Conservation (phyloP, 345 rosid species). For the Ceriops zippeliana region DNA sequence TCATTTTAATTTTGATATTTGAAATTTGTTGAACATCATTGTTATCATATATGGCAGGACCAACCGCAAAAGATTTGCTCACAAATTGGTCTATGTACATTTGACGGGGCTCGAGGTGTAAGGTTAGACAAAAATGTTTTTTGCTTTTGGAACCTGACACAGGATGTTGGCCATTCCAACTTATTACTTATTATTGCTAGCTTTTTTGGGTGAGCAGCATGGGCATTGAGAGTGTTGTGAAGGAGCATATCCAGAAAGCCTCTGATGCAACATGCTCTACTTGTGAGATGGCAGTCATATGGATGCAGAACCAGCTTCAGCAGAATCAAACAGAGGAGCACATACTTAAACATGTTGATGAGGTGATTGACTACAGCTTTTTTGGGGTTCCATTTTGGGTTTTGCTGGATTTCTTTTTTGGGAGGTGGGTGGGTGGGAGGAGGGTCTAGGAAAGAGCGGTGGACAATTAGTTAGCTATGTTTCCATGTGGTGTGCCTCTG, state of each 20-base stretch:
- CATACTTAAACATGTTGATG: constrained; percentile 65
- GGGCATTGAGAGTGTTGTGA: constrained; percentile 64
- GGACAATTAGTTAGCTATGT: not conserved
- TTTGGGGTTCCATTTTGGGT: too few relatives aligned
- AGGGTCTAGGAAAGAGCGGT: too few relatives aligned
- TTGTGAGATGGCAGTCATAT: constrained; percentile 90
- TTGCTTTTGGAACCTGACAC: not conserved
- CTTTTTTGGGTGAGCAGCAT: constrained; percentile 35
- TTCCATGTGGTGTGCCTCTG: not conserved
- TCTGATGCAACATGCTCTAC: constrained; percentile 58
- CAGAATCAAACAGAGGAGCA: constrained; percentile 66
- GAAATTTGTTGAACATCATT: constrained; percentile 1
- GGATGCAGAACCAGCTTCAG: constrained; percentile 78
- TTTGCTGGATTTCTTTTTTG: too few relatives aligned
- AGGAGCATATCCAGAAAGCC: constrained; percentile 40
- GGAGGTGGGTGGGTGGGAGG: not conserved
- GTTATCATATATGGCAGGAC: constrained; percentile 34
- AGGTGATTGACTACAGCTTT: constrained; percentile 34
- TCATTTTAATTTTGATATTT: constrained; percentile 1
- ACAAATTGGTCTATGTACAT: constrained; percentile 64
- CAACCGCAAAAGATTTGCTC: constrained; percentile 76
- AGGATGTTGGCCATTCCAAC: not conserved
- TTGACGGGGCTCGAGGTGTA: constrained; percentile 62
- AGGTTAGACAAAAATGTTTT: constrained; percentile 42
- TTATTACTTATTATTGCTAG: constrained; percentile 1